Base-by-base conservation (phyloP, 176 grass and related monocot species). In the Rhynchospora tenuis region DNA sequence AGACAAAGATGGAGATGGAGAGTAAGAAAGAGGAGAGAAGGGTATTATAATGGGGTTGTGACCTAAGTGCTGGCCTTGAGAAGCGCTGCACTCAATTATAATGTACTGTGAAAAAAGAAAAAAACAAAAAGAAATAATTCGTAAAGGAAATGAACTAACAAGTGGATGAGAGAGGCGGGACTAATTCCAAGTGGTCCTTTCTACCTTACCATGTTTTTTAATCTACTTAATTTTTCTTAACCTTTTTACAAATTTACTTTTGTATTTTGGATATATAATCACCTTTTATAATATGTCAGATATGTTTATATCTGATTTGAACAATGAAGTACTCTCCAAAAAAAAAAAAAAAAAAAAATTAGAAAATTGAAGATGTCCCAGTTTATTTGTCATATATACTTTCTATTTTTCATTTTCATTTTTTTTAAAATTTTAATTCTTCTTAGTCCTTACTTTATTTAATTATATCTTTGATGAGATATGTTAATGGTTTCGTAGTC, bases 11-110 rank as follows among this genome's bases (percentile, higher is more conserved):
- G 33, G 83, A 75, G 82, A 75, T 22, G 56, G 52, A 43, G 64
- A 50, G 54, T 43, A 73, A 73, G 54, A 50, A 77, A 70, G 57
- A 45, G 57, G 20, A 13, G 47, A 61, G 78, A 73, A 87, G 79
- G 76, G 52, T 73, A 83, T 75, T 87, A 83, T 76, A 82, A 87
- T 82, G 79, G 55, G 85, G 42, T 70, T 76, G 85, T 82, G 79
- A 87, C 66, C 81, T 82, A 87, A 73, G 80, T 24, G 57, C 45
- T 82, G 85, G 73, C 55, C 61, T 86, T 80, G 84, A 48, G 64
- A 70, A 74, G 78, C 74, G 79, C 51, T 83, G 78, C 76, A 81
- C 78, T 46, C 76, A 86, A 61, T 81, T 80, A 64, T 81, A 86
- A 64, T 81, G 68, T 86, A 74, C 85, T 73, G 78, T 46, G 17